Base-by-base conservation (phyloP, 805 yeast genomes). In the Yarrowia sp. region DNA sequence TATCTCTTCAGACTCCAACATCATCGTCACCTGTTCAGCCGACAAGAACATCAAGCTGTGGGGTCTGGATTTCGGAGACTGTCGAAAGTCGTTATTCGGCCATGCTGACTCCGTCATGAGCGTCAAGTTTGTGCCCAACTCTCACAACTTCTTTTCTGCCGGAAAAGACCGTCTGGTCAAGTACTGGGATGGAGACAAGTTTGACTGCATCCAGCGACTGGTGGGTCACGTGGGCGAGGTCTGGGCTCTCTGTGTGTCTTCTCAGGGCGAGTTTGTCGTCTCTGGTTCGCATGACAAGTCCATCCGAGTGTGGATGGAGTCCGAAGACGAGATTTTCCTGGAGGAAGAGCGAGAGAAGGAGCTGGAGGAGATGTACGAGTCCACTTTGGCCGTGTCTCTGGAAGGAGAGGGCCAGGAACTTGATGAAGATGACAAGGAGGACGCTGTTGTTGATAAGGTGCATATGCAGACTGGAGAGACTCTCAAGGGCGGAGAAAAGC, bases 21-120 rank as follows among this genome's bases (percentile, higher is more conserved):
- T 95, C 70, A 83, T 95, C 67, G 86, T 93, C 64, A 90, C 98
- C 0, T 90, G 97, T 4, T 91, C 98, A 0, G 99, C 99, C 0
- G 99, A 95, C 77, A 95, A 95, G 76, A 95, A 95, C 76, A 90
- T 95, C 73, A 92, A 96, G 77, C 89, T 95, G 66, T 95, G 99
- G 99, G 99, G 99, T 61, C 79, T 95, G 66, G 99, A 95, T 75
- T 95, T 95, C 76, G 99, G 99, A 77, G 99, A 95, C 76, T 95
- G 99, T 80, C 99, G 95, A 76, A 89, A 88, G 74, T 93, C 98
- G 1, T 85, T 95, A 32, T 95, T 95, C 75, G 99, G 96, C 1
- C 99, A 95, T 74, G 96, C 92, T 72, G 99, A 95, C 75, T 88
- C 97, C 3, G 90, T 95, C 66, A 90, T 93, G 96, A 82, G 83